A percentile compares a stretch with the other conserved stretches of the same genome.
Evolutionary conservation across 1,139 yeast genomes (phyloP).

Genomic region (Geotrichum carabidarum): DNA sequence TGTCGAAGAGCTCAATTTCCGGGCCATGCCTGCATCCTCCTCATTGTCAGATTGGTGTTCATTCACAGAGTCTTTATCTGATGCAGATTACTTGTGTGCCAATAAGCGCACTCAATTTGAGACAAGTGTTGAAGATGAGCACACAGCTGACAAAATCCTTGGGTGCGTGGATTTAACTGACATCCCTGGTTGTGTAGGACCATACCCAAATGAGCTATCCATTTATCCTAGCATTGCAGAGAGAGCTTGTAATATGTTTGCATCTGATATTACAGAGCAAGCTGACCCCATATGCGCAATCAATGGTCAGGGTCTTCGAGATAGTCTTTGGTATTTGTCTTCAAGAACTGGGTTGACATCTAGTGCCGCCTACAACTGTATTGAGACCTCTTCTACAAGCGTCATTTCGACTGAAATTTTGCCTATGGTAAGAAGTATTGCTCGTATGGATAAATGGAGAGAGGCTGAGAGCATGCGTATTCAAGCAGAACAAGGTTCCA

Average conservation of each 20-base stretch:
- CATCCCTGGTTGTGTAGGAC: constrained; percentile 4
- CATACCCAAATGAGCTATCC: constrained; percentile 10
- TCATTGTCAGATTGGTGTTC: constrained; percentile 2
- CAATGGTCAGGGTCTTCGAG: background rate
- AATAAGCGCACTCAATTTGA: constrained; percentile 1
- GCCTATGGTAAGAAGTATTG: constrained; percentile 7
- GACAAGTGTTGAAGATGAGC: constrained; percentile 9
- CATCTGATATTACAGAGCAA: background rate
- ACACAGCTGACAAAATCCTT: constrained; percentile 5
- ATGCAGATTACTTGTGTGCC: constrained; percentile 10
- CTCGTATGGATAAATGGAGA: constrained; percentile 5
- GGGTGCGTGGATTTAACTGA: constrained; percentile 3
- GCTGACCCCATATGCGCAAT: background rate
- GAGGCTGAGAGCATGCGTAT: background rate
- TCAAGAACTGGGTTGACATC: background rate
- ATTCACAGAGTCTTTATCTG: constrained; percentile 5
- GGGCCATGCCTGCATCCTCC: background rate
- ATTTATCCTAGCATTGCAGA: constrained; percentile 2
- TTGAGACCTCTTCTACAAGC: constrained; percentile 5
- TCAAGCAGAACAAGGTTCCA: constrained; percentile 1
- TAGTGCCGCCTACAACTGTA: constrained; percentile 6
- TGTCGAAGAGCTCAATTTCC: constrained; percentile 1
- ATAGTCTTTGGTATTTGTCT: constrained; percentile 5
- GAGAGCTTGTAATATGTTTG: background rate
- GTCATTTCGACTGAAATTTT: constrained; percentile 8